Percentiles rank a stretch among this genome's conserved stretches.
Conservation (phyloP, 768 basidiomycete genomes). For the Panaeolus papilionaceus region DNA sequence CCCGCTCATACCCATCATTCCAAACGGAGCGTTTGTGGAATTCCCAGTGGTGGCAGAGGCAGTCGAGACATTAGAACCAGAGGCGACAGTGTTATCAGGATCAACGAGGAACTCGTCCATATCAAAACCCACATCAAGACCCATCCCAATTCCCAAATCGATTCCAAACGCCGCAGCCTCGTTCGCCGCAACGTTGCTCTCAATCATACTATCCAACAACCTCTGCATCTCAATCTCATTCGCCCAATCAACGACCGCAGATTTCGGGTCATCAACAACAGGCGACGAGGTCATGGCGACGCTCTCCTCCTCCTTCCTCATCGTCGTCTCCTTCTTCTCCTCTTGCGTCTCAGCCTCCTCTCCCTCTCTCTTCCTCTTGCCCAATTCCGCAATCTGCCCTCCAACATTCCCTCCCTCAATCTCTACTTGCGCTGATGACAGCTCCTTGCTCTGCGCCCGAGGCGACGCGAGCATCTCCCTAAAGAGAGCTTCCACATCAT, state of each 20-base stretch:
- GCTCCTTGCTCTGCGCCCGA: constrained; percentile 33
- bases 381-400: constrained; percentile 22
- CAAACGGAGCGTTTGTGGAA: constrained; percentile 12
- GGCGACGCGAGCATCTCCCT: constrained; percentile 70
- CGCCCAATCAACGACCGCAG: constrained; percentile 37
- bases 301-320: constrained; percentile 25
- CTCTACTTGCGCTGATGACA: constrained; percentile 26
- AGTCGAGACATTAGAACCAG: not conserved
- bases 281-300: constrained; percentile 26
- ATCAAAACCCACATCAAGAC: constrained; percentile 17
- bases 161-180: constrained; percentile 19
- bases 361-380: constrained; percentile 17
- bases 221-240: constrained; percentile 66
- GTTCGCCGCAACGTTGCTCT: constrained; percentile 20
- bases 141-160: constrained; percentile 19
- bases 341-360: constrained; percentile 11
- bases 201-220: constrained; percentile 50
- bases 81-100: not conserved
- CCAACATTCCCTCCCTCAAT: constrained; percentile 17
- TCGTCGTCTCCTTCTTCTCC: constrained; percentile 17
- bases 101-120: constrained; percentile 8
- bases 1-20: constrained; percentile 25
- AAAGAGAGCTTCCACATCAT: constrained; percentile 74
- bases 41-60: not conserved
- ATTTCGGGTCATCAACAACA: constrained; percentile 27